Evolutionary conservation across 169 alveolate species (phyloP), one percentile per base, ranked within the genome.

Genomic region (Theileria orientalis): DNA sequence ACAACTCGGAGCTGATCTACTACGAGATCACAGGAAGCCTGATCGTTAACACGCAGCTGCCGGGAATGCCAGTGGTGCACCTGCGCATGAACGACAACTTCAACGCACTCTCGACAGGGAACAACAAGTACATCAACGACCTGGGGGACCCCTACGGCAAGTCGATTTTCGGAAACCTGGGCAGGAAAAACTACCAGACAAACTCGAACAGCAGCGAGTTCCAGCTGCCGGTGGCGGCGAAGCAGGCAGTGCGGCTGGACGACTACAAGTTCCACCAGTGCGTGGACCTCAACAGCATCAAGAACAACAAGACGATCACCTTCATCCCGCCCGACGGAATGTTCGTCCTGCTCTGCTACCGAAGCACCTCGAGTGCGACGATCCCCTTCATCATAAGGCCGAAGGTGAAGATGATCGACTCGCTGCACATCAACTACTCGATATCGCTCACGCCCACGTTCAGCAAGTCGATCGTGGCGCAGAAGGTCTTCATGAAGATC

Each of bases 181-280:
- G n/a, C n/a, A n/a, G n/a, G n/a, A n/a, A n/a, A n/a, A n/a, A n/a
- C n/a, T n/a, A n/a, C n/a, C n/a, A 42, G 16, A 16, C 51, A 42
- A 42, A 16, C 16, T 42, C 19, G 16, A 33, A 33, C 7, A 49
- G 60, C 25, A 49, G 60, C 60, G 74, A 73, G 13, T 72, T 72
- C 42, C 57, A n/a, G 6, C 61, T 64, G 42, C 86, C 86, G 1
- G 41, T 27, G 6, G 86, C 79, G 7, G 80, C 86, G 30, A 69
- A n/a, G 44, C 35, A 35, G 35, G 51, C 69, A 1, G 66, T 68
- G 33, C 19, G 61, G 27, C 19, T 78, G 51, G 67, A 27, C 14
- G 86, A 78, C 51, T 78, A 54, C 70, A 80, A 80, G 74, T 70
- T 80, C 30, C 73, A 80, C 57, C 68, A 63, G 56, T 56, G 73